Evolutionary conservation across 495 filamentous ascomycete genomes (phyloP), one percentile per base, ranked within the genome.

Genomic region (Annulohypoxylon moriforme): DNA sequence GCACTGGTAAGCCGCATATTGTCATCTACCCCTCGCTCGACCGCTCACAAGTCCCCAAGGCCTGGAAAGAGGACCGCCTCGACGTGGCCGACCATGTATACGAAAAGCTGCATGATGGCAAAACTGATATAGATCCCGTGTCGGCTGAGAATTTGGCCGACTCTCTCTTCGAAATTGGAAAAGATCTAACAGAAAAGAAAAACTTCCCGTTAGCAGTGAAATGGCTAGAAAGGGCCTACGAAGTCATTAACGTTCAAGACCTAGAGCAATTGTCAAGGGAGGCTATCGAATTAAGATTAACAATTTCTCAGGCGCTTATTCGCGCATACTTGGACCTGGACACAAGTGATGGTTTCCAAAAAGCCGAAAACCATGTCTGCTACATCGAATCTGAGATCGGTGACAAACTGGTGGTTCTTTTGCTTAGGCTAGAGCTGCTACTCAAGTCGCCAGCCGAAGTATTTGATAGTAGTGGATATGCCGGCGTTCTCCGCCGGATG

Each of bases 51-150:
- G 20, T 20, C 40, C n/a, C 68, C 24, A 55, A 96, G 91, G 87
- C 91, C 27, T 95, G 90, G 91, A 83, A 85, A 50, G 89, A 93
- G 74, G 84, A 85, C 46, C 85, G 90, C 31, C 80, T 90, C 27
- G 90, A 94, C 63, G 83, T 96, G 31, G 92, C 93, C 9, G 92
- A 96, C 59, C 88, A 92, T 76, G 86, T 95, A 81, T 94, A 90
- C 78, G 81, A 81, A 14, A 91, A 92, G 70, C 76, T 85, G 7
- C 79, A 83, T 25, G 66, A 75, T 8, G 75, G 82, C 9, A 75
- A 76, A 6, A 67, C 73, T 3, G 63, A 75, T 3, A 79, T 86
- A 8, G 85, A 90, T 57, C 79, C 86, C 13, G 68, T 77, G 14
- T 81, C 84, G 22, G 83, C 86, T 11, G 92, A 94, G 74, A 83